Evolutionary conservation across 2,329 filamentous ascomycete genomes (phyloP).

Genomic region (Pezicula neosporulosa): DNA sequence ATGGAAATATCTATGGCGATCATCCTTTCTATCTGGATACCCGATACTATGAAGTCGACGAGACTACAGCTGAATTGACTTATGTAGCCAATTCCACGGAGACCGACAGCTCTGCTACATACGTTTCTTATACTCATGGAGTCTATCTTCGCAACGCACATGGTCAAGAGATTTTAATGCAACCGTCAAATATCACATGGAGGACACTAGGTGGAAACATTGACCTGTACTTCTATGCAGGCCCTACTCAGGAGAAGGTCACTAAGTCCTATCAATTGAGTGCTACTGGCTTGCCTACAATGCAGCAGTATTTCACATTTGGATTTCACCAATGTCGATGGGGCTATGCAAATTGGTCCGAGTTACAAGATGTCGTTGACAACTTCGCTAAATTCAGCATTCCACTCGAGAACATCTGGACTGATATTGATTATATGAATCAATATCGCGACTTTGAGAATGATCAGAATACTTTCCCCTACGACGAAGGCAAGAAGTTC

Average conservation of each 20-base stretch:
- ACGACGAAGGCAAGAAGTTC: slow-evolving; percentile 56
- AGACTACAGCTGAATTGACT: slow-evolving; percentile 41
- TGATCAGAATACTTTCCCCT: slow-evolving; percentile 53
- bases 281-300: slow-evolving; percentile 66
- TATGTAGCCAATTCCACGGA: slow-evolving; percentile 54
- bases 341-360: slow-evolving; percentile 74
- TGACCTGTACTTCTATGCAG: slow-evolving; percentile 77
- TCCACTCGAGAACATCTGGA: slow-evolving; percentile 72
- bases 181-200: slow-evolving; percentile 65
- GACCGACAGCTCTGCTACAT: slow-evolving; percentile 47
- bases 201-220: slow-evolving; percentile 71
- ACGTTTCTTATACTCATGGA: slow-evolving; percentile 69
- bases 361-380: slow-evolving; percentile 62
- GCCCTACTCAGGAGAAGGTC: slow-evolving; percentile 64
- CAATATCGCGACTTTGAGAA: slow-evolving; percentile 58
- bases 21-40: slow-evolving; percentile 82
- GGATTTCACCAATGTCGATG: slow-evolving; percentile 83
- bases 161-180: slow-evolving; percentile 68
- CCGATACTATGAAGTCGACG: slow-evolving; percentile 61
- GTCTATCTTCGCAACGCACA: slow-evolving; percentile 77
- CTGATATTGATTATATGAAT: slow-evolving; percentile 71
- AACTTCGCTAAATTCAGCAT: slow-evolving; percentile 63
- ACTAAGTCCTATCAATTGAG: slow-evolving; percentile 67
- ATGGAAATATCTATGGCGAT: slow-evolving; percentile 58
- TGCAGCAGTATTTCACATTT: slow-evolving; percentile 80